Conservation (phyloP, 352 stramenopile genomes). For the Pseudoperonospora humuli region DNA sequence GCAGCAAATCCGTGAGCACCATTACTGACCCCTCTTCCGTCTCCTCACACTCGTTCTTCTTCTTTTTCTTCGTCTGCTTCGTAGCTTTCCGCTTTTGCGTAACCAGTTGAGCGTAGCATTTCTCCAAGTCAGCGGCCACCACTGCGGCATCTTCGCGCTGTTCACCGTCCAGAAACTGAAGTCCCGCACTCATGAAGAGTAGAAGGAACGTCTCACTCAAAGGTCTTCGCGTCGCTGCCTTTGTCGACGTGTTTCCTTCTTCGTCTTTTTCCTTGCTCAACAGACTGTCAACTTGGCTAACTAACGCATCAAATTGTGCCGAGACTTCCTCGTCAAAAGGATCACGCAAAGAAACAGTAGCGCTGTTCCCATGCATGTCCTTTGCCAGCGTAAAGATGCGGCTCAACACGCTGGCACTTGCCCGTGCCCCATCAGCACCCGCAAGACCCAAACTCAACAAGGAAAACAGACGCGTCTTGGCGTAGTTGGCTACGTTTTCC, state of each 20-base stretch:
- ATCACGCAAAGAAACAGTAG: constrained; percentile 27
- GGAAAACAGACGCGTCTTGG: constrained; percentile 61
- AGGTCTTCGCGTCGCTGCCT: constrained; percentile 22
- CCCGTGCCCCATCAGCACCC: constrained; percentile 21
- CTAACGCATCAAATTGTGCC: constrained; percentile 12
- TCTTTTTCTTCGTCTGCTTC: constrained; percentile 32
- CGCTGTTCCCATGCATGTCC: constrained; percentile 24
- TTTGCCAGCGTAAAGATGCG: constrained; percentile 37
- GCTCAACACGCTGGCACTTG: constrained; percentile 34
- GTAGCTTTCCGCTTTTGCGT: constrained; percentile 11
- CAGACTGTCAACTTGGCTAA: constrained; percentile 28
- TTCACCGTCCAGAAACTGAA: constrained; percentile 63
- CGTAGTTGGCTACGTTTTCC: constrained; percentile 29
- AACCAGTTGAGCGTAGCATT: constrained; percentile 60
- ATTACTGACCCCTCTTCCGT: constrained; percentile 44
- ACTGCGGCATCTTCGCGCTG: constrained; percentile 54
- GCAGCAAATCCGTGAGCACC: constrained; percentile 74
- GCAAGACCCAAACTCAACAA: constrained; percentile 50
- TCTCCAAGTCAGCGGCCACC: constrained; percentile 54
- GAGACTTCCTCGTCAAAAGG: constrained; percentile 29
- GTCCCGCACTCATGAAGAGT: constrained; percentile 63
- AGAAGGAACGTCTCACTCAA: constrained; percentile 56
- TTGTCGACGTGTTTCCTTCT: constrained; percentile 21
- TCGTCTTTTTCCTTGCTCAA: constrained; percentile 27
- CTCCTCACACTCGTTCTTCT: constrained; percentile 14